These are phyloP conservation scores for Nannizziopsis barbatae DNA, from an alignment of 2,329 filamentous ascomycete genomes.

Conservation along the genomic window DNA sequence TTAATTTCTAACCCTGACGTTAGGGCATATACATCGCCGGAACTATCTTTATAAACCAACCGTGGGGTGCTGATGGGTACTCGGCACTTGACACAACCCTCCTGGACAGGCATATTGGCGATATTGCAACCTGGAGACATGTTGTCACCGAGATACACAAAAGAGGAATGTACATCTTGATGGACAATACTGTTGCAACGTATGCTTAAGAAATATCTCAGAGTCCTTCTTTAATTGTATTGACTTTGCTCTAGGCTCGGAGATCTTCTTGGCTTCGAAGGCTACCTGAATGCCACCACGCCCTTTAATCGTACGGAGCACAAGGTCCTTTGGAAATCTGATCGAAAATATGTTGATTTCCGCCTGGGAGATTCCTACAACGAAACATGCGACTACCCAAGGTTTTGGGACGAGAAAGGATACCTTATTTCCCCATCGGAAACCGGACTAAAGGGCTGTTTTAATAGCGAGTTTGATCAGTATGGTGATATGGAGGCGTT, in stretches of 20 bases:
- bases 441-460: conserved; percentile 44
- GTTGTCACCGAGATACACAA: conserved; percentile 51
- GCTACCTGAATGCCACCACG: conserved; percentile 48
- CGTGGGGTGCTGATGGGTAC: conserved; percentile 54
- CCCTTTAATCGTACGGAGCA: conserved; percentile 48
- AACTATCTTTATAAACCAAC: conserved; percentile 52
- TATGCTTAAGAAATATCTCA: conserved; percentile 26
- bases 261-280: conserved; percentile 52
- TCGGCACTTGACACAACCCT: conserved; percentile 51
- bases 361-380: conserved; percentile 44
- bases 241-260: conserved; percentile 37
- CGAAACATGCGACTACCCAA: conserved; percentile 46
- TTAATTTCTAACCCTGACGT: not conserved
- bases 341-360: conserved; percentile 49
- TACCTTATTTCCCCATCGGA: conserved; percentile 40
- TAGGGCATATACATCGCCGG: conserved; percentile 53
- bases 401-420: conserved; percentile 51
- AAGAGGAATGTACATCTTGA: conserved; percentile 53
- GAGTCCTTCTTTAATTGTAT: not conserved
- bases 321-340: conserved; percentile 46
- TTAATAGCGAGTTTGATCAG: conserved; percentile 54
- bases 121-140: conserved; percentile 47
- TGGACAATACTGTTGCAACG: conserved; percentile 57
- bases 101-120: conserved; percentile 52
- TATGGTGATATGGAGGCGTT: conserved; percentile 55